These are phyloP conservation scores for Stevia rebaudiana DNA, from an alignment of 140 eudicot genomes.

Conservation along the genomic window DNA sequence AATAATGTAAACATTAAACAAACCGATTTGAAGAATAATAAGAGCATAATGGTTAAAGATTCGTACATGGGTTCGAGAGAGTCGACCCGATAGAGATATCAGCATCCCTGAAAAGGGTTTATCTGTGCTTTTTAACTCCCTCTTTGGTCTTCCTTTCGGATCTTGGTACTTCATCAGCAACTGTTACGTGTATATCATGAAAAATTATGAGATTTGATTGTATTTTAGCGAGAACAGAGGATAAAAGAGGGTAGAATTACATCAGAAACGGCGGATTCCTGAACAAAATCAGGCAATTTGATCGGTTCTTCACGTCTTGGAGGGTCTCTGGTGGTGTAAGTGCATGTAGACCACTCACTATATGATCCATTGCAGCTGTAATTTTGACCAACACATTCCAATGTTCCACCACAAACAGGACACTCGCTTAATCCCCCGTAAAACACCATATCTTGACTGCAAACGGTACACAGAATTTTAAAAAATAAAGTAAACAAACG, in stretches of 20 bases:
- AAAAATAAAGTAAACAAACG: too few relatives aligned
- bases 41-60: neutral
- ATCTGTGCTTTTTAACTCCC: conserved; percentile 28
- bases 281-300: conserved; percentile 48
- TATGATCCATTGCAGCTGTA: conserved; percentile 55
- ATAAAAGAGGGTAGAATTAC: conserved; percentile 24
- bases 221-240: neutral
- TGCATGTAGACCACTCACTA: conserved; percentile 84
- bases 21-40: neutral
- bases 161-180: conserved; percentile 44
- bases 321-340: conserved; percentile 47
- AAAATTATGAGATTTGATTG: neutral
- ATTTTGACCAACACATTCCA: conserved; percentile 29
- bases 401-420: conserved; percentile 48
- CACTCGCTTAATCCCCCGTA: conserved; percentile 58
- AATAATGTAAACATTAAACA: neutral
- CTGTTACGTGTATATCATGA: conserved; percentile 25
- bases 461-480: neutral
- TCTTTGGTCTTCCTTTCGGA: conserved; percentile 31
- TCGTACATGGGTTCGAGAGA: conserved; percentile 62
- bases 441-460: conserved; percentile 75
- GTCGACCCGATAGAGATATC: conserved; percentile 69
- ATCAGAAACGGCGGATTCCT: conserved; percentile 40
- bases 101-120: conserved; percentile 70
- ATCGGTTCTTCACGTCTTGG: conserved; percentile 43